Evolutionary conservation across 345 rosid genomes (phyloP).

Genomic region (Eucalyptus guilfoylei): DNA sequence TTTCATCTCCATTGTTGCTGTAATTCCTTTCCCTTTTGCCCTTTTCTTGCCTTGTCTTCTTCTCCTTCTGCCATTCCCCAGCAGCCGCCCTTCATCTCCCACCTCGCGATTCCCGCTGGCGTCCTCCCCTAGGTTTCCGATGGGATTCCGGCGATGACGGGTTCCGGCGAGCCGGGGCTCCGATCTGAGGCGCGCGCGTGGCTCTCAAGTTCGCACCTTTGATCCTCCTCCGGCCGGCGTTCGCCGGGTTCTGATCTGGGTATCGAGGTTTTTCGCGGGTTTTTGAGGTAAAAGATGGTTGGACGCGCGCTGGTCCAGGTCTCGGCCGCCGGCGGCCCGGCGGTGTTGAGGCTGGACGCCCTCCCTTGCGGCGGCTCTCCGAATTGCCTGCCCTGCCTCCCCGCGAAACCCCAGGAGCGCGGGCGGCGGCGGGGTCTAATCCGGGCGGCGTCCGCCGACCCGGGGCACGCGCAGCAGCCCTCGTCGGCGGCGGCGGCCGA

Average conservation of each 20-base stretch:
- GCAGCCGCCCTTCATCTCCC: neutral
- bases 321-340: neutral
- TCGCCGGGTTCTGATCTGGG: neutral
- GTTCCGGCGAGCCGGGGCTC: neutral
- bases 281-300: neutral
- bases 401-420: conserved; percentile 33
- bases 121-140: neutral
- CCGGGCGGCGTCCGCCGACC: conserved; percentile 45
- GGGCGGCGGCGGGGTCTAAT: neutral
- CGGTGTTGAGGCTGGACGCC: neutral
- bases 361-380: neutral
- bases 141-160: neutral
- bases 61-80: neutral
- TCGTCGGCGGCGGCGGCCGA: conserved; percentile 21
- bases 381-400: conserved; percentile 35
- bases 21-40: neutral
- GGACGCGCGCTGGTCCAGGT: neutral
- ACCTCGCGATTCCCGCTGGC: neutral
- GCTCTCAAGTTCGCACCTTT: neutral
- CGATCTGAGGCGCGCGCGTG: neutral
- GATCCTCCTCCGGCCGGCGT: neutral
- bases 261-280: neutral
- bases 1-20: neutral
- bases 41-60: neutral
- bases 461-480: conserved; percentile 30